Percentiles rank a stretch among this genome's conserved stretches.
phyloP scores from a whole-genome alignment of 2,329 filamentous ascomycete genomes.

The Penicillium olsonii region DNA sequence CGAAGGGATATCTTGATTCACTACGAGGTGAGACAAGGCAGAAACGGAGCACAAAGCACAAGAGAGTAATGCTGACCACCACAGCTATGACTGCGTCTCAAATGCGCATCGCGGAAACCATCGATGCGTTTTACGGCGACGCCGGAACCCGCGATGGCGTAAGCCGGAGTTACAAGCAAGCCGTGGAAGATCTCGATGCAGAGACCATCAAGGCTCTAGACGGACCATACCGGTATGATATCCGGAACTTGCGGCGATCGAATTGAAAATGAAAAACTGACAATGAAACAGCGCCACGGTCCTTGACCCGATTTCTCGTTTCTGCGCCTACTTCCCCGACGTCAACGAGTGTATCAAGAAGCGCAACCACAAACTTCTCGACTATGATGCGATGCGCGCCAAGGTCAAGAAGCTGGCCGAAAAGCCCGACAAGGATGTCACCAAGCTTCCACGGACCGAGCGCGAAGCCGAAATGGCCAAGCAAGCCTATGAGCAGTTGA shows the following conservation, averaged over 20 bases:
- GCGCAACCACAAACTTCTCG: slow-evolving; percentile 95
- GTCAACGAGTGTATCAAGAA: slow-evolving; percentile 99
- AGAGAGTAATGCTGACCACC: slow-evolving; percentile 5
- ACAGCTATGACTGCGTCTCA: slow-evolving; percentile 97
- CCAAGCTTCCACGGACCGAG: slow-evolving; percentile 91
- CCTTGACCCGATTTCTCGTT: slow-evolving; percentile 89
- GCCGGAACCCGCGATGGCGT: slow-evolving; percentile 93
- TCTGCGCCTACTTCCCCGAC: slow-evolving; percentile 98
- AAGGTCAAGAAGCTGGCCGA: slow-evolving; percentile 97
- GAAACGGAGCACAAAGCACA: not conserved
- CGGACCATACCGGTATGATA: slow-evolving; percentile 77
- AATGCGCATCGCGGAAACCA: slow-evolving; percentile 98
- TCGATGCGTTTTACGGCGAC: slow-evolving; percentile 98
- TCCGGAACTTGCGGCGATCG: not conserved
- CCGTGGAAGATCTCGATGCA: slow-evolving; percentile 93
- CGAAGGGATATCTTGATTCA: slow-evolving; percentile 96
- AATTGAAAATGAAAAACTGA: not conserved
- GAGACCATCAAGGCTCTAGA: slow-evolving; percentile 98
- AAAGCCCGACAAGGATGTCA: slow-evolving; percentile 98
- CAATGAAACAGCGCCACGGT: slow-evolving; percentile 70
- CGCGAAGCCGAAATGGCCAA: slow-evolving; percentile 96
- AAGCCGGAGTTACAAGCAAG: slow-evolving; percentile 95
- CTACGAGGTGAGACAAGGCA: slow-evolving; percentile 66
- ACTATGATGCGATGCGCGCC: slow-evolving; percentile 93
- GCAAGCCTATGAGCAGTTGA: slow-evolving; percentile 90